A percentile compares a stretch with the other conserved stretches of the same genome.
Conservation (phyloP, 371 early-diverging fungal species). For the Batkoa obscura region DNA sequence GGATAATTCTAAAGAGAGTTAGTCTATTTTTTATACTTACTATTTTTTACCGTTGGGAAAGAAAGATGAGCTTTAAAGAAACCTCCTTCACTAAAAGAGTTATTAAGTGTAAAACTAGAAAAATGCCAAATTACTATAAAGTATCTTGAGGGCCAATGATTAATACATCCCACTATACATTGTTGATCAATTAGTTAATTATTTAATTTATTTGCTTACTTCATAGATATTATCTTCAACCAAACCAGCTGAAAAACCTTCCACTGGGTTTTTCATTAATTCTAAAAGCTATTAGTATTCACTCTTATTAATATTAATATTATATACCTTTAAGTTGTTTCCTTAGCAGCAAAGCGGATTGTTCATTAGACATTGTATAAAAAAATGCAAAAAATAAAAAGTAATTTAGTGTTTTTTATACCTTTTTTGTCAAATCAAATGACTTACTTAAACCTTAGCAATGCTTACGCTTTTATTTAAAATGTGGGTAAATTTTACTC, state of each 20-base stretch:
- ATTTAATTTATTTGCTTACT: conserved; percentile 21
- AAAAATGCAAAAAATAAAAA: neutral
- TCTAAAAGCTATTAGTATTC: conserved; percentile 17
- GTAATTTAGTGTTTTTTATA: too few species aligned
- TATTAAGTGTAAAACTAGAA: conserved; percentile 6
- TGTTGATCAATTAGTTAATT: neutral
- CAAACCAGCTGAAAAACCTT: conserved; percentile 70
- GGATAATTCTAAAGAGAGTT: conserved; percentile 33
- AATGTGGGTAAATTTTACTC: too few species aligned
- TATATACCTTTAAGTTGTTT: conserved; percentile 31
- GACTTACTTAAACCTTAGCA: too few species aligned
- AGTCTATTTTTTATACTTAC: neutral
- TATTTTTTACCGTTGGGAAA: conserved; percentile 40
- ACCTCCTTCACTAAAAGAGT: conserved; percentile 70
- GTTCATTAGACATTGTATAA: neutral
- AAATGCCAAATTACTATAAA: conserved; percentile 32
- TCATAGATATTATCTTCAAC: conserved; percentile 47
- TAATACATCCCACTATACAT: conserved; percentile 56
- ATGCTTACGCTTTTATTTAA: too few species aligned
- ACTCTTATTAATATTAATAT: neutral
- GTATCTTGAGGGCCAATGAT: conserved; percentile 82
- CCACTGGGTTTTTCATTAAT: conserved; percentile 43
- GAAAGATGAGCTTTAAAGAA: conserved; percentile 71
- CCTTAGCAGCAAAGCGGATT: conserved; percentile 24
- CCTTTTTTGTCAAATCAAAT: too few species aligned